Evolutionary conservation across 75 land plant genomes (phyloP), one percentile per base, ranked within the genome.

Genomic region (Ceratopteris richardii): DNA sequence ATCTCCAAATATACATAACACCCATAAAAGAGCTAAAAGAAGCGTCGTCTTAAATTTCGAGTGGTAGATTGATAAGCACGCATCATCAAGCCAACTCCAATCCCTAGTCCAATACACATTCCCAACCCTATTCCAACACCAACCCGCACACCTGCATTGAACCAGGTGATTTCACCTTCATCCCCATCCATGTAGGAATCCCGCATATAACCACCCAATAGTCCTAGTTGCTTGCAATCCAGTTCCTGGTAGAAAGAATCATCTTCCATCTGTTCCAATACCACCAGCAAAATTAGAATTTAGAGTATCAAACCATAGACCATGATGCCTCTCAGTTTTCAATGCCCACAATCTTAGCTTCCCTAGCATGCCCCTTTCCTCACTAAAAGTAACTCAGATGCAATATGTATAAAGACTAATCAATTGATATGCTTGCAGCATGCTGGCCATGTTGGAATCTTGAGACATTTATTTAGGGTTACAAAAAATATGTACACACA

Each of bases 61-160:
- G 86, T 73, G 0, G 86, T 79, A 26, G 86, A 77, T 59, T 86
- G 86, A 64, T 86, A 86, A 12, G 90, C 77, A 14, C 83, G 69
- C 74, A 86, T 70, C 58, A 86, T 69, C 44, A 86, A 61, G 21
- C 89, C 88, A 28, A 83, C 90, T 21, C 90, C 90, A 65, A 86
- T 80, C 43, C 90, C 90, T 29, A 86, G 60, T 22, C 90, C 90
- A 48, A 86, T 67, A 57, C 91, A 87, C 84, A 87, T 76, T n/a
- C 91, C 88, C 58, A 86, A 66, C 37, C 91, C 91, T 58, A 87
- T 75, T 11, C 91, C 91, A 14, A 87, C 84, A 47, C 91, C 91
- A 63, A 87, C 87, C 46, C 90, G 64, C 27, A 87, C 90, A 19
- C 90, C 90, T 31, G 90, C 87, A 58, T 87, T 87, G 70, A 87